Evolutionary conservation across 306 rosid genomes (phyloP).

Genomic region (Mimosa pudica): DNA sequence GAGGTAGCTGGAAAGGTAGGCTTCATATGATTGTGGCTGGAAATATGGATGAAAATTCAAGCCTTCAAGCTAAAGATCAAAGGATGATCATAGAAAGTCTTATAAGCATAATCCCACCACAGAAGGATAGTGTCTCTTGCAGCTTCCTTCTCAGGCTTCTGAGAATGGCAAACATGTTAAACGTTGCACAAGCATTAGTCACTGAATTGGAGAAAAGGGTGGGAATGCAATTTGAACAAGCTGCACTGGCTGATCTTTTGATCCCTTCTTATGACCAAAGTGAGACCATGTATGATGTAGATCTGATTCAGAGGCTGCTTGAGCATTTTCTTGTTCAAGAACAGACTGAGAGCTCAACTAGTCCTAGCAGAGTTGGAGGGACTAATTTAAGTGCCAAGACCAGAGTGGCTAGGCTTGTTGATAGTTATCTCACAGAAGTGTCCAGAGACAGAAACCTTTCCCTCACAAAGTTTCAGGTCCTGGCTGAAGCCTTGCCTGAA

Average conservation of each 20-base stretch:
- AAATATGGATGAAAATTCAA: slow-evolving; percentile 58
- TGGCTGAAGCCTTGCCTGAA: slow-evolving; percentile 99
- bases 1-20: slow-evolving; percentile 71
- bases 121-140: slow-evolving; percentile 91
- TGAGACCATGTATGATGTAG: slow-evolving; percentile 87
- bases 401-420: slow-evolving; percentile 97
- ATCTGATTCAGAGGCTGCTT: slow-evolving; percentile 87
- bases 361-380: slow-evolving; percentile 64
- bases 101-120: slow-evolving; percentile 93
- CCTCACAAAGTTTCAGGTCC: slow-evolving; percentile 94
- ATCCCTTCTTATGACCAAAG: slow-evolving; percentile 70
- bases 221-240: slow-evolving; percentile 98
- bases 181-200: slow-evolving; percentile 88
- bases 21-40: slow-evolving; percentile 79
- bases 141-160: slow-evolving; percentile 90
- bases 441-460: slow-evolving; percentile 92
- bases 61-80: slow-evolving; percentile 75
- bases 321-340: slow-evolving; percentile 98
- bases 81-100: slow-evolving; percentile 90
- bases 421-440: slow-evolving; percentile 94
- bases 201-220: slow-evolving; percentile 94
- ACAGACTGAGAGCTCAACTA: slow-evolving; percentile 74
- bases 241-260: slow-evolving; percentile 76
- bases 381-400: slow-evolving; percentile 70
- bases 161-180: slow-evolving; percentile 85